Base-by-base conservation (phyloP, 1,139 yeast genomes). In the Yamadazyma oceani region DNA sequence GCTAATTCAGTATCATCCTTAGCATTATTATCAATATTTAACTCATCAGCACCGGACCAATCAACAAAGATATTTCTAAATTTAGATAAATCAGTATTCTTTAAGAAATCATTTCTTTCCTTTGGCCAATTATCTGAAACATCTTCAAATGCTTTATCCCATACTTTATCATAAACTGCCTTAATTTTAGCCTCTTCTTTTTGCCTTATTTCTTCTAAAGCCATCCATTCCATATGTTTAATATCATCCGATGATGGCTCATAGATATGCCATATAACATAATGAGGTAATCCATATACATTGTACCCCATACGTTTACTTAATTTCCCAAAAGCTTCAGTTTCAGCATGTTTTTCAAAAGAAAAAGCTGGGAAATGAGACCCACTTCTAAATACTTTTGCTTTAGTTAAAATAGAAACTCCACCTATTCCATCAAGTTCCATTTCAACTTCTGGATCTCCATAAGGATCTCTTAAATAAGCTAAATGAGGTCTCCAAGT, bases 221-320 rank as follows among this genome's bases (percentile, higher is more conserved):
- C 96, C 95, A 88, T 85, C 95, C 95, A 87, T 58, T 85, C 95
- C 96, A 88, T 88, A 57, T 88, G 95, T 63, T 86, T 84, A 63
- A 85, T 69, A 65, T 86, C 95, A 53, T 85, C 95, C 3, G 82
- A 73, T 6, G 90, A 82, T 15, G 96, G 95, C 60, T 87, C 96
- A 60, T 86, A 87, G 43, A 87, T 83, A 59, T 87, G 96, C 96
- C 96, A 87, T 45, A 87, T 83, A 31, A 86, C 92, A 57, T 88
- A 87, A 62, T 87, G 95, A 5, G 96, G 95, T 49, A 87, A 69
- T 0, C 96, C 96, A 37, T 81, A 78, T 14, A 87, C 96, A 7
- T 81, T 74, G 57, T 74, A 84, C 6, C 90, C 90, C 94, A 87
- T 85, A 54, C 82, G 68, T 51, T 82, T 79, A 51, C 89, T 81